Conservation (phyloP, 2,329 filamentous ascomycete species). For the Xylaria multiplex region DNA sequence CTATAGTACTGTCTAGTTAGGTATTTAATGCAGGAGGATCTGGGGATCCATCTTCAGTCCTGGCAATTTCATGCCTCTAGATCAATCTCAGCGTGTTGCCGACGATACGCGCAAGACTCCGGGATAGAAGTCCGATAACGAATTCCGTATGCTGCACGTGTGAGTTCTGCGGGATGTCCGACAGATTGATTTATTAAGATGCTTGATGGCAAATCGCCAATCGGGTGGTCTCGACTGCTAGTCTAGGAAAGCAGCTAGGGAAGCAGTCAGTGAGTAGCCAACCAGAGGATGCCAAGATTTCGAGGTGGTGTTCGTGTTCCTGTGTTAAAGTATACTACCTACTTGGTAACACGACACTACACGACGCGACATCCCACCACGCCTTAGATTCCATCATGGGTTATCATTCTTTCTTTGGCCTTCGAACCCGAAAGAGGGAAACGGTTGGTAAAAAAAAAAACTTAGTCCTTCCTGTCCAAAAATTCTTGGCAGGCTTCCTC, state of each 20-base stretch:
- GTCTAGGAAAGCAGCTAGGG: constrained; percentile 1
- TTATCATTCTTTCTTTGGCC: constrained; percentile 23
- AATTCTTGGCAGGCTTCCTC: constrained; percentile 26
- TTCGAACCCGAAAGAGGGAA: constrained; percentile 24
- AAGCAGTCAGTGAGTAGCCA: constrained; percentile 2
- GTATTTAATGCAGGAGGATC: constrained; percentile 3
- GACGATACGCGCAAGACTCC: not conserved
- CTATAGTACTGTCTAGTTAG: not conserved
- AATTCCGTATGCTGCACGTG: constrained; percentile 3
- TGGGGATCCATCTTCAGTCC: constrained; percentile 1
- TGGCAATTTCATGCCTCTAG: constrained; percentile 15
- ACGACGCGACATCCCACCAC: constrained; percentile 25
- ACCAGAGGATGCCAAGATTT: constrained; percentile 19
- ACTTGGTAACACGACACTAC: not conserved
- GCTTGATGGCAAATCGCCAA: constrained; percentile 2
- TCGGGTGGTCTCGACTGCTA: not conserved
- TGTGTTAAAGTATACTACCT: not conserved
- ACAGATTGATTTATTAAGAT: not conserved
- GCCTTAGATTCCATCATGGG: constrained; percentile 3
- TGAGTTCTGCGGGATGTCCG: not conserved
- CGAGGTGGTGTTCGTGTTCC: not conserved
- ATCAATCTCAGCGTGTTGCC: constrained; percentile 4
- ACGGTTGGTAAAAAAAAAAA: constrained; percentile 11
- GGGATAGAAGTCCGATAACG: not conserved
- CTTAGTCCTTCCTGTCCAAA: constrained; percentile 1